phyloP scores from a whole-genome alignment of 768 basidiomycete species.

The Mrakia gelida region DNA sequence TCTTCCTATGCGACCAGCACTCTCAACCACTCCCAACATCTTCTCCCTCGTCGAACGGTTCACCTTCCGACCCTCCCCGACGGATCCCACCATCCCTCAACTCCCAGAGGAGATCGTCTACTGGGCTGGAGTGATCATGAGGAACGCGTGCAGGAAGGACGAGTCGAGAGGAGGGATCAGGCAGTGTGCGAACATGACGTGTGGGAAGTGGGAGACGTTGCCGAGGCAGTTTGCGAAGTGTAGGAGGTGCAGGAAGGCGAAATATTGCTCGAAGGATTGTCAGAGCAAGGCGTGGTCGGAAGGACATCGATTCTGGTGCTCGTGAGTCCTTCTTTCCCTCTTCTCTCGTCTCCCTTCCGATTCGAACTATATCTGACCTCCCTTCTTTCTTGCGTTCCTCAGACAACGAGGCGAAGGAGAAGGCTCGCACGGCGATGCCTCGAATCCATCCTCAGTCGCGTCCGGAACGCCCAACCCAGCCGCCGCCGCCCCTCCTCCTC shows the following conservation, averaged over 20 bases:
- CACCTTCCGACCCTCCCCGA: slow-evolving; percentile 85
- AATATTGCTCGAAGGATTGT: slow-evolving; percentile 97
- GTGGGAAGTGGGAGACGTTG: slow-evolving; percentile 87
- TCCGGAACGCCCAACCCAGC: slow-evolving; percentile 1
- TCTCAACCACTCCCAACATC: slow-evolving; percentile 65
- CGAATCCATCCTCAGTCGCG: not conserved
- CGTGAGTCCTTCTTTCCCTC: slow-evolving; percentile 25
- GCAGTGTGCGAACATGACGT: slow-evolving; percentile 98
- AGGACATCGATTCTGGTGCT: slow-evolving; percentile 77
- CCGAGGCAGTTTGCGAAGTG: slow-evolving; percentile 97
- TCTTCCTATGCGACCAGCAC: slow-evolving; percentile 42
- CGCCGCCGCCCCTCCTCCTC: not conserved
- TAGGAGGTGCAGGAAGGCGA: slow-evolving; percentile 89
- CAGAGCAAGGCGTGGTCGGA: slow-evolving; percentile 95
- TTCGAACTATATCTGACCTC: not conserved
- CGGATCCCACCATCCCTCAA: slow-evolving; percentile 66
- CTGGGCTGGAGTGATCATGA: slow-evolving; percentile 99
- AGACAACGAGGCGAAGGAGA: slow-evolving; percentile 29
- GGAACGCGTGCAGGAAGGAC: slow-evolving; percentile 97
- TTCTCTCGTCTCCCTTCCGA: too few relatives aligned
- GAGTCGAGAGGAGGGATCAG: slow-evolving; percentile 86
- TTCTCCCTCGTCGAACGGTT: slow-evolving; percentile 95
- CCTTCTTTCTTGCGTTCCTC: not conserved
- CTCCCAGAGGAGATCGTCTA: slow-evolving; percentile 89
- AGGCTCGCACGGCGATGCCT: slow-evolving; percentile 10